These are phyloP conservation scores for Tylopilus intermedius DNA, from an alignment of 768 basidiomycete species.

Conservation along the genomic window DNA sequence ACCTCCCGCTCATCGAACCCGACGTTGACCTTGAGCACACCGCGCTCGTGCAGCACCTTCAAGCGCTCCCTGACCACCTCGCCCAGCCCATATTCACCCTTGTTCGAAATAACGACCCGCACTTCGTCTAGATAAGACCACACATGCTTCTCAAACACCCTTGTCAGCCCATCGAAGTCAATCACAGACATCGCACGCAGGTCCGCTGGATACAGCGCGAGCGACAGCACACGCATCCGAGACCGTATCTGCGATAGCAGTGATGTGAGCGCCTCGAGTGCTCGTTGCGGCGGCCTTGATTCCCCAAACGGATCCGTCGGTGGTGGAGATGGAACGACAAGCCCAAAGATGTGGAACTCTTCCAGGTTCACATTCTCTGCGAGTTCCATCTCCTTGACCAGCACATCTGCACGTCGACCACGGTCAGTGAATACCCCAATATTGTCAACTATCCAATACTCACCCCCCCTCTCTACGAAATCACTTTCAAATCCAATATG, in stretches of 20 bases:
- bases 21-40: slow-evolving; percentile 26
- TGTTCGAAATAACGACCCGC: slow-evolving; percentile 28
- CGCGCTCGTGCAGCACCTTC: slow-evolving; percentile 18
- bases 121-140: slow-evolving; percentile 15
- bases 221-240: slow-evolving; percentile 28
- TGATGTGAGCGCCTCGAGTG: slow-evolving; percentile 22
- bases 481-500: slow-evolving; percentile 29
- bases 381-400: slow-evolving; percentile 27
- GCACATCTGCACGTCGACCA: slow-evolving; percentile 11
- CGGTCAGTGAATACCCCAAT: slow-evolving; percentile 6
- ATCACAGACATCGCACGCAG: slow-evolving; percentile 24
- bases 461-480: slow-evolving; percentile 28
- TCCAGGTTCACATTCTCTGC: slow-evolving; percentile 20
- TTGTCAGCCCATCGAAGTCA: slow-evolving; percentile 25
- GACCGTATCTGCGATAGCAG: slow-evolving; percentile 27
- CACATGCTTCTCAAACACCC: no score
- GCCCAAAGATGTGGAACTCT: slow-evolving; percentile 31
- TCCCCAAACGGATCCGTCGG: slow-evolving; percentile 21
- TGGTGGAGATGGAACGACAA: slow-evolving; percentile 30
- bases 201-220: slow-evolving; percentile 31
- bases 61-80: slow-evolving; percentile 22
- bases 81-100: slow-evolving; percentile 26
- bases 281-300: slow-evolving; percentile 3
- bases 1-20: slow-evolving; percentile 32
- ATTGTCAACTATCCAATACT: slow-evolving; percentile 2